These are phyloP conservation scores for Xylariaceae sp. DNA, from an alignment of 2,329 filamentous ascomycete species.

Conservation along the genomic window DNA sequence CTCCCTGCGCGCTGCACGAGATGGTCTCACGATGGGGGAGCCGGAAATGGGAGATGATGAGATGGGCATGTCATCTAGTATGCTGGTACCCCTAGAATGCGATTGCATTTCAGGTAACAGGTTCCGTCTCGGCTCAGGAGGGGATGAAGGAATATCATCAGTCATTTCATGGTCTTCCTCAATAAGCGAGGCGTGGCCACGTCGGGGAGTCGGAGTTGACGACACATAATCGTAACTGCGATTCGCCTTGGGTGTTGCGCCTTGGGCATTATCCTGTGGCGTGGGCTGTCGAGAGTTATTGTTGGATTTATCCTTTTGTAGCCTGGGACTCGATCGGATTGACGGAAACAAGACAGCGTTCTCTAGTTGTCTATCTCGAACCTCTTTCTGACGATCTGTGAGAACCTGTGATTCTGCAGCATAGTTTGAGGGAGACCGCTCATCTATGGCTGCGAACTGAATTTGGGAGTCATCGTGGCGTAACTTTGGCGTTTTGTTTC, in stretches of 20 bases:
- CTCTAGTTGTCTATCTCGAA: conserved; percentile 68
- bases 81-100: conserved; percentile 39
- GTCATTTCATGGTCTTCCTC: conserved; percentile 45
- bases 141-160: conserved; percentile 54
- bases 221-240: conserved; percentile 48
- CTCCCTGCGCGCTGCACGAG: background rate
- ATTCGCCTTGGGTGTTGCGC: conserved; percentile 44
- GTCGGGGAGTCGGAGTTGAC: conserved; percentile 58
- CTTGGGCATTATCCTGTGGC: conserved; percentile 20
- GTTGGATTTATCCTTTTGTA: conserved; percentile 15
- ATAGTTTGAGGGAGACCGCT: conserved; percentile 48
- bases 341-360: conserved; percentile 64
- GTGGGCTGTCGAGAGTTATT: background rate
- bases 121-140: conserved; percentile 51
- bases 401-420: conserved; percentile 65
- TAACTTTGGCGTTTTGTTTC: conserved; percentile 49
- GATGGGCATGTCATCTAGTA: conserved; percentile 43
- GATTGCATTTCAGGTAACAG: conserved; percentile 50
- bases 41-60: conserved; percentile 33
- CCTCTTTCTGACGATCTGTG: conserved; percentile 76
- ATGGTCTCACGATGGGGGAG: conserved; percentile 37
- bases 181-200: conserved; percentile 47
- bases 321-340: conserved; percentile 51
- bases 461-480: conserved; percentile 82
- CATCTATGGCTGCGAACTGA: conserved; percentile 66